A percentile compares a stretch with the other conserved stretches of the same genome.
Conservation (phyloP, 768 basidiomycete genomes). For the Termitomyces sp. region DNA sequence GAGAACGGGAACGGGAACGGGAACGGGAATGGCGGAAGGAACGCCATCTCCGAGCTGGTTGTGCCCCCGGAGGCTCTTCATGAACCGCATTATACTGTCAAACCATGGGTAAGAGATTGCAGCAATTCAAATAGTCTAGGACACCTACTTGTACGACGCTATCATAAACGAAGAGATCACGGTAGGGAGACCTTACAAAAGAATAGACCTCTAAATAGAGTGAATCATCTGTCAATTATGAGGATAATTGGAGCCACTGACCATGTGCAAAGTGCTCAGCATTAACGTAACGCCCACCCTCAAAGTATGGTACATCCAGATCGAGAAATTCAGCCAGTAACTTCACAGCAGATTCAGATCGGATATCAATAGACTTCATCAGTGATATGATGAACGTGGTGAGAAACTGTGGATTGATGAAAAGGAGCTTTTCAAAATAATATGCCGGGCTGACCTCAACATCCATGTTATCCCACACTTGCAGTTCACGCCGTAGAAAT, state of each 20-base stretch:
- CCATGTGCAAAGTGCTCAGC: conserved; percentile 96
- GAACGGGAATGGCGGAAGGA: conserved; percentile 5
- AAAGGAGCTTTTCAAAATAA: conserved; percentile 2
- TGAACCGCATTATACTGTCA: conserved; percentile 55
- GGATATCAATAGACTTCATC: conserved; percentile 91
- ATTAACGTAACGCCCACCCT: conserved; percentile 55
- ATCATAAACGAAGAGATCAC: conserved; percentile 81
- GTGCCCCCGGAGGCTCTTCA: conserved; percentile 30
- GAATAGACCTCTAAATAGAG: conserved; percentile 69
- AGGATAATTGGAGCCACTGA: conserved; percentile 26
- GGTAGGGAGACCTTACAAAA: conserved; percentile 85
- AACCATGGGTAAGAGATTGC: conserved; percentile 7
- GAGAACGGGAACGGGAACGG: too few species aligned
- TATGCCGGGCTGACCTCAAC: conserved; percentile 58
- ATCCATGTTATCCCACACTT: conserved; percentile 86
- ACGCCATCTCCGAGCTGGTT: conserved; percentile 24
- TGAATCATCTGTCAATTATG: not conserved
- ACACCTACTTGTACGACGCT: conserved; percentile 65
- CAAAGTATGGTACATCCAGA: conserved; percentile 53
- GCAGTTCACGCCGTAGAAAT: conserved; percentile 81
- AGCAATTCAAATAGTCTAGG: not conserved
- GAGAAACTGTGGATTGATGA: conserved; percentile 56
- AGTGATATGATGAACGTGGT: conserved; percentile 85
- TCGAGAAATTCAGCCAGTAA: conserved; percentile 87
- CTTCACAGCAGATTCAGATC: conserved; percentile 82